Evolutionary conservation across 208 protist species (phyloP).

Genomic region (Leishmania mexicana): DNA sequence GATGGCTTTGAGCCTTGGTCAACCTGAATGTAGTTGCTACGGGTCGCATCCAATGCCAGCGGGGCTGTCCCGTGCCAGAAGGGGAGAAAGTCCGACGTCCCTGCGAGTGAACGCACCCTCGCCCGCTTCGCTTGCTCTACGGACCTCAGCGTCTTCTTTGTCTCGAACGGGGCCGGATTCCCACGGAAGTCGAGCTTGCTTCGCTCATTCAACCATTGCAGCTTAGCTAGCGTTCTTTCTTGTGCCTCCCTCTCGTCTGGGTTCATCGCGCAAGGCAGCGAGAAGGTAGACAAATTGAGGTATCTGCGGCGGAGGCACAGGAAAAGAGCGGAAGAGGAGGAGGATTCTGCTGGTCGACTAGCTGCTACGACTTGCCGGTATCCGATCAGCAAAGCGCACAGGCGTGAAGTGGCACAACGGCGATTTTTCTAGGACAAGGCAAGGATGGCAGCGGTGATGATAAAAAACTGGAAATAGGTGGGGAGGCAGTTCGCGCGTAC

Average conservation of each 20-base stretch:
- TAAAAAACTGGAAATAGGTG: background rate
- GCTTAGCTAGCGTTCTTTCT: conserved; percentile 62
- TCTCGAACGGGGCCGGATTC: conserved; percentile 77
- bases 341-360: background rate
- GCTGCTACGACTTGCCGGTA: background rate
- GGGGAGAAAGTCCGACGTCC: conserved; percentile 63
- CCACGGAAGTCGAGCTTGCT: conserved; percentile 77
- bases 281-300: background rate
- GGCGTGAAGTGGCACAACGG: background rate
- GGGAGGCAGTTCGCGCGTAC: background rate
- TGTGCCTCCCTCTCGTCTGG: conserved; percentile 43
- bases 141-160: conserved; percentile 57
- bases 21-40: conserved; percentile 50
- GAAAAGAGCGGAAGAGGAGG: background rate
- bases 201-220: conserved; percentile 81
- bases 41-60: conserved; percentile 60
- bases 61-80: conserved; percentile 52
- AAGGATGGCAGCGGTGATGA: background rate
- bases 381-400: background rate
- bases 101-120: conserved; percentile 33
- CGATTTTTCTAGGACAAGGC: background rate
- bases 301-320: background rate
- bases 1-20: conserved; percentile 31
- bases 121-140: conserved; percentile 50
- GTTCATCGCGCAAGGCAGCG: conserved; percentile 17